Evolutionary conservation across 352 stramenopile species (phyloP), one percentile per base, ranked within the genome.

Genomic region (Phytophthora aleatoria): DNA sequence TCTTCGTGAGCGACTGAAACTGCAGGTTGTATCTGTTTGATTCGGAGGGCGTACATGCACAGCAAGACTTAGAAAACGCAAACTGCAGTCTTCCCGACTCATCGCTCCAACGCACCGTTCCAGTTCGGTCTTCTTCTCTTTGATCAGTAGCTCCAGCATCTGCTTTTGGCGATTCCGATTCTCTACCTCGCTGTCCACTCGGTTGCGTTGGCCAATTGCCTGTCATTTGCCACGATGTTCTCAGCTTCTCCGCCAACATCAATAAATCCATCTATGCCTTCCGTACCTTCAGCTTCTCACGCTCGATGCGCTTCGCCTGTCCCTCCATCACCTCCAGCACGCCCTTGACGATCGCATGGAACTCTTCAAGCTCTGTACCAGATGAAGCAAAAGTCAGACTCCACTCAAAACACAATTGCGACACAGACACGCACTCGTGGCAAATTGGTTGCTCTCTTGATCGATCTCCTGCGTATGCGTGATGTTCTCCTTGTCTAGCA

Each of bases 401-500:
- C 30, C 4, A 45, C 30, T 31, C 20, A 20, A 36, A 39, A 4
- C 50, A 1, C 4, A 42, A 2, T 31, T 26, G 31, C 28, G 44
- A 20, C 6, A 10, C 26, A 53, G 8, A 16, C 8, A 20, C 77
- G 36, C 65, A 81, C 85, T 92, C 5, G 85, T 91, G 3, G 83
- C 74, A 50, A 94, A 94, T 59, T 91, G 83, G 68, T 92, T 91
- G 74, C 83, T 90, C 78, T 94, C 85, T 41, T 82, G 74, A 71
- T 92, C 79, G n/a, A 92, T 78, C 42, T 92, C 83, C 49, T 89
- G 77, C 24, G 83, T 89, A 67, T 91, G 81, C 5, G 70, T 51
- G 49, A 91, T 91, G 60, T 85, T 89, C 36, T 92, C 83, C 55
- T 89, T 84, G 62, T 94, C 83, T n/a, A 94, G 71, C 63, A 92